These are phyloP conservation scores for Pseudevernia furfuracea DNA, from an alignment of 495 filamentous ascomycete genomes.

Conservation along the genomic window DNA sequence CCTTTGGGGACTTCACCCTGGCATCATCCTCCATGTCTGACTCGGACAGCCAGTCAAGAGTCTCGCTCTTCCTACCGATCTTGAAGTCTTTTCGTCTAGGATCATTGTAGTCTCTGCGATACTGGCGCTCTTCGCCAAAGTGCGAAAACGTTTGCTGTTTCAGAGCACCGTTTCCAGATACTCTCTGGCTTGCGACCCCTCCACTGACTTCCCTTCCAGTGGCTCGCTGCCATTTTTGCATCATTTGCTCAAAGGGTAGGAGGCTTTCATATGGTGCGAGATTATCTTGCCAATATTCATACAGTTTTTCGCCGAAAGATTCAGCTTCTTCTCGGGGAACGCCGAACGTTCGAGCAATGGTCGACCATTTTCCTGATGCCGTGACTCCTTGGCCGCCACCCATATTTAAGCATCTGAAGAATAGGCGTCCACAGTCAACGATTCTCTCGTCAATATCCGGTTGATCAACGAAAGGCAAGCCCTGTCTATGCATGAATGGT, in stretches of 20 bases:
- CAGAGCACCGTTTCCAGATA: not conserved
- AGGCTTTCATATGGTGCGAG: not conserved
- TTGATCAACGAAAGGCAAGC: not conserved
- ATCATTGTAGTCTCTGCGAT: not conserved
- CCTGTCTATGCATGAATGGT: not conserved
- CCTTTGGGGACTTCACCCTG: not conserved
- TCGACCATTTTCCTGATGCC: not conserved
- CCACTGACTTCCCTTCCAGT: not conserved
- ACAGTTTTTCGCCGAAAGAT: not conserved
- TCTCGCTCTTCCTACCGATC: constrained; percentile 4
- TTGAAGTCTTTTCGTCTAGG: constrained; percentile 9
- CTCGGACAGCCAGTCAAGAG: constrained; percentile 11
- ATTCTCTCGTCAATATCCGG: not conserved
- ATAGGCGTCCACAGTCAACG: not conserved
- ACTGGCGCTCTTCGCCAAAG: constrained; percentile 1
- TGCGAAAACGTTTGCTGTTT: not conserved
- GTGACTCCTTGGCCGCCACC: not conserved
- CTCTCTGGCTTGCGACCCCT: not conserved
- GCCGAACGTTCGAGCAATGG: not conserved
- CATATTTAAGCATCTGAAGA: not conserved
- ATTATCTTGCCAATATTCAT: not conserved
- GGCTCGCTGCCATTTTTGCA: no score
- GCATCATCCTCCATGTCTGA: constrained; percentile 12
- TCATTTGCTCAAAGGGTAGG: no score
- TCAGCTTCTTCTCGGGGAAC: not conserved